phyloP scores from a whole-genome alignment of 805 yeast genomes.

The Saccharomycopsis javanensis region DNA sequence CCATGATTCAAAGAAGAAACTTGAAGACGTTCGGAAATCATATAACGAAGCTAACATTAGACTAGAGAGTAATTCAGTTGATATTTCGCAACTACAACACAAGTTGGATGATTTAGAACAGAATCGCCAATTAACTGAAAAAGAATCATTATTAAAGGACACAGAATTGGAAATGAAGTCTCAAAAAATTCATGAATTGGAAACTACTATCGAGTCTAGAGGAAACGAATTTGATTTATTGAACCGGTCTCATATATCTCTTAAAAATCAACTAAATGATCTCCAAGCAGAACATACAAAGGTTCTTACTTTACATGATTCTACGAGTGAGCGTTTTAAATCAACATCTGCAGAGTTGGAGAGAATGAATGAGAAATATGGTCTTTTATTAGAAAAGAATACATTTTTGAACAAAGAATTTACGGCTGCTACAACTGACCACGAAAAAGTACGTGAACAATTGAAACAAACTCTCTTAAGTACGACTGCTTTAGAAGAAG shows the following conservation, averaged over 20 bases:
- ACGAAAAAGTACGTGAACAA: neutral
- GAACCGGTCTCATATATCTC: neutral
- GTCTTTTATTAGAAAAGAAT: neutral
- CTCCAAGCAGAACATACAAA: neutral
- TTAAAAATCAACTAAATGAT: neutral
- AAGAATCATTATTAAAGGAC: neutral
- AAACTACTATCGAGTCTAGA: neutral
- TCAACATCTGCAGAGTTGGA: neutral
- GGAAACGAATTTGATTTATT: neutral
- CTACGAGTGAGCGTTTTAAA: neutral
- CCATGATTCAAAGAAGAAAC: neutral
- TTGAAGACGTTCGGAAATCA: neutral
- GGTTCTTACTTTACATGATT: neutral
- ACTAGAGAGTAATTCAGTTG: neutral
- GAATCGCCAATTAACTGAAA: neutral
- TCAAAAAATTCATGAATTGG: neutral
- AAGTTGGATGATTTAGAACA: neutral
- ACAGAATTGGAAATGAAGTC: neutral
- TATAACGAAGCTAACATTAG: neutral
- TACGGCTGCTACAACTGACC: neutral
- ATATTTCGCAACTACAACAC: neutral
- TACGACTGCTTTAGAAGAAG: constrained; percentile 17
- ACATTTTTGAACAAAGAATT: neutral
- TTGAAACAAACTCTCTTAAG: constrained; percentile 12
- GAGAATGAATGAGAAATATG: neutral